phyloP scores from a whole-genome alignment of 177 flowering plant species.

The Vitis hybrid region DNA sequence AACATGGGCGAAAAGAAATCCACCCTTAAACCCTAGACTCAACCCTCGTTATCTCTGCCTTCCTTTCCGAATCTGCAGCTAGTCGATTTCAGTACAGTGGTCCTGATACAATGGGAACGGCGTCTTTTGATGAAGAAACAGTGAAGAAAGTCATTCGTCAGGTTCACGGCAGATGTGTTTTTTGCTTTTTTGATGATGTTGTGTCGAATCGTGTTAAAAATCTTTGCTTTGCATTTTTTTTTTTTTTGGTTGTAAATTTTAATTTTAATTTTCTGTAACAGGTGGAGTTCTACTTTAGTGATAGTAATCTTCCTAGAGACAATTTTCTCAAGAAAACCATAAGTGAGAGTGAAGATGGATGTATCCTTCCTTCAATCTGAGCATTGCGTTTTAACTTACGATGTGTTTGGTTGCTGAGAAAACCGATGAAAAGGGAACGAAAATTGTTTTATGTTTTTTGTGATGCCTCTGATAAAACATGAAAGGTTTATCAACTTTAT shows the following conservation, averaged over 20 bases:
- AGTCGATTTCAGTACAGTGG: no score
- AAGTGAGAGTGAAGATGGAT: conserved; percentile 66
- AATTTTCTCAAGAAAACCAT: conserved; percentile 58
- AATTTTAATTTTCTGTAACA: conserved; percentile 14
- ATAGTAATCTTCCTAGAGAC: conserved; percentile 86
- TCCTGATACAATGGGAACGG: conserved; percentile 44
- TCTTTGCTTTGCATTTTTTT: neutral
- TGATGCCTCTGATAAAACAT: no score
- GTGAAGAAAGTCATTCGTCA: conserved; percentile 71
- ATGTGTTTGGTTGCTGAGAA: no score
- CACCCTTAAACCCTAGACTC: no score
- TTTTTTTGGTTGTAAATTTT: neutral
- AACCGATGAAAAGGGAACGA: no score
- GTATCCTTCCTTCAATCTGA: conserved; percentile 48
- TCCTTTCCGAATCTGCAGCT: neutral
- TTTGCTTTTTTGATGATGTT: neutral
- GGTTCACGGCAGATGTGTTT: conserved; percentile 29
- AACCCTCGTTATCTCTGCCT: neutral
- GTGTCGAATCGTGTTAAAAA: neutral
- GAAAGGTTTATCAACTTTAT: no score
- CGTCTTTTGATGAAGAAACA: conserved; percentile 56
- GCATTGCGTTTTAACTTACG: no score
- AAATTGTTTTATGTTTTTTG: no score
- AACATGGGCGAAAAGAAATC: no score
- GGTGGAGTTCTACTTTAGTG: conserved; percentile 95